Evolutionary conservation across 768 basidiomycete species (phyloP), one percentile per base, ranked within the genome.

Genomic region (Paxillus rubicundulus): DNA sequence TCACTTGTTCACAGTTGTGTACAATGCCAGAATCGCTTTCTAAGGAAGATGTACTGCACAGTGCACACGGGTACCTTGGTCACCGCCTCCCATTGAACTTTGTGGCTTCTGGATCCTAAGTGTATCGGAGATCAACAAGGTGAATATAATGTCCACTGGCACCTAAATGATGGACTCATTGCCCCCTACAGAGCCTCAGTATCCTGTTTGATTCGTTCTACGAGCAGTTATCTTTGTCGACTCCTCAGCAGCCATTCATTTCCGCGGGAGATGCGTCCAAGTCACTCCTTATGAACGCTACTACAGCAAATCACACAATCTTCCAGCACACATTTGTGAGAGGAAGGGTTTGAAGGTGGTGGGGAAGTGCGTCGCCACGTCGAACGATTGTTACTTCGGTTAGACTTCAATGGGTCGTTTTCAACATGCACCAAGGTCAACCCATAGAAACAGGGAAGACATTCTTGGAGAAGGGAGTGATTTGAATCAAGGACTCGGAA

Each of bases 321-420:
- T 69, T 73, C 37, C 70, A 84, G 59, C 77, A 79, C 41, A 77
- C 80, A 9, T 78, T 78, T 54, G 78, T 78, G 52, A 70, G 80
- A 28, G 77, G 77, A 9, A 78, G 77, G 74, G 6, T 61, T 74
- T 45, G 86, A 85, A 53, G 79, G 77, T 49, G 83, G 82, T 34
- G 85, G 81, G 41, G 80, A 87, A 49, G 86, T 87, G 49, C 77
- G 87, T 38, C 77, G 91, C 57, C 90, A 90, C 64, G 80, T 94
- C 10, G 93, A 96, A 66, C 80, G 91, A 20, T 65, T 96, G 50
- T 67, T 95, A 38, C 74, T 96, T 30, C 80, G 90, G 36, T 71
- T 96, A 12, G 93, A 96, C 70, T 89, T 93, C 66, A 93, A 92
- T 60, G 89, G 86, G 12, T 81, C 77, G 42, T 82, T 89, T 57